These are phyloP conservation scores for Populus trichocarpa DNA, from an alignment of 441 rosid genomes.

Conservation along the genomic window DNA sequence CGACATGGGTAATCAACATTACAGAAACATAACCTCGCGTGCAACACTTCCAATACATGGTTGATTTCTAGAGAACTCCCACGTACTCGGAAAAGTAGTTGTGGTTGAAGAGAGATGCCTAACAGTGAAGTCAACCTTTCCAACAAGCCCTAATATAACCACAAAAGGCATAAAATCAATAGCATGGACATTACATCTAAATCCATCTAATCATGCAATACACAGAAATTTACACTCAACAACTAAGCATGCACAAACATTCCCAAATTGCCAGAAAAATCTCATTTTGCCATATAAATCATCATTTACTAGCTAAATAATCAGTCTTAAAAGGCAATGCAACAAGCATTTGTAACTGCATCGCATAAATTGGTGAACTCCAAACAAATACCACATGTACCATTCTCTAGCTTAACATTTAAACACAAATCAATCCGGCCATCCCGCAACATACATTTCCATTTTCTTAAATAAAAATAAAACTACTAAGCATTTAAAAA, in stretches of 20 bases:
- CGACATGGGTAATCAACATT: neutral
- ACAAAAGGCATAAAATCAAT: slow-evolving; percentile 15
- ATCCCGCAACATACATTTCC: neutral
- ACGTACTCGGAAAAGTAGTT: slow-evolving; percentile 60
- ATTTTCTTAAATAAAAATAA: neutral
- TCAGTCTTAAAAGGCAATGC: neutral
- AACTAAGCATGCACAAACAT: neutral
- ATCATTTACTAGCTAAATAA: neutral
- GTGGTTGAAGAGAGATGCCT: slow-evolving; percentile 83
- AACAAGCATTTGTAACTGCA: neutral
- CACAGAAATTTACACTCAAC: neutral
- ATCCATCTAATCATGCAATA: neutral
- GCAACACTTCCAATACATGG: slow-evolving; percentile 66
- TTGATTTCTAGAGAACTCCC: slow-evolving; percentile 55
- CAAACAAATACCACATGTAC: too few relatives aligned
- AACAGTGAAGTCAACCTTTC: slow-evolving; percentile 95
- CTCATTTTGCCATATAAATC: neutral
- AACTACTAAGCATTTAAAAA: neutral
- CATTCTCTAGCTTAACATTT: neutral
- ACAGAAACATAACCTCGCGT: slow-evolving; percentile 47
- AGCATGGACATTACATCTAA: neutral
- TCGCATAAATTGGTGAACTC: neutral
- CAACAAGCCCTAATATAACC: slow-evolving; percentile 60
- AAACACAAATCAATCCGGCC: neutral
- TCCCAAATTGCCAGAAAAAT: neutral